Evolutionary conservation across 75 land plant species (phyloP).

Genomic region (Cunninghamia lanceolata): DNA sequence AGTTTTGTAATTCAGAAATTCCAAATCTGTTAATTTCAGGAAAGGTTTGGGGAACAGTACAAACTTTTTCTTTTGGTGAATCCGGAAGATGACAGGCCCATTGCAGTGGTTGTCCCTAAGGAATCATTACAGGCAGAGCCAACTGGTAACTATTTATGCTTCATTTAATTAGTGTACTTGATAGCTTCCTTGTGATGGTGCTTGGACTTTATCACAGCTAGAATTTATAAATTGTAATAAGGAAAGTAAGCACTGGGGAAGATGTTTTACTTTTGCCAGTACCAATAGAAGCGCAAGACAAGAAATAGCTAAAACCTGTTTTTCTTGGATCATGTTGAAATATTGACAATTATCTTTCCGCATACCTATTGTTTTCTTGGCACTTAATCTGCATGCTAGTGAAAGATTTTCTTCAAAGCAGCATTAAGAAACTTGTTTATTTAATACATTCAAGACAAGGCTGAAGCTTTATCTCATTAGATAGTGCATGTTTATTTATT

Average conservation of each 20-base stretch:
- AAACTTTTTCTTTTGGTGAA: slow-evolving; percentile 74
- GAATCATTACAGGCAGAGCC: slow-evolving; percentile 69
- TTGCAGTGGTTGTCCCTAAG: slow-evolving; percentile 79
- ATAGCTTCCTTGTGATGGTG: neutral
- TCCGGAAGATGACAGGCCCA: slow-evolving; percentile 89
- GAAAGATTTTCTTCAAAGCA: neutral
- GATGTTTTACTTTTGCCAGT: neutral
- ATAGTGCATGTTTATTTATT: neutral
- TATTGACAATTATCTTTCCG: neutral
- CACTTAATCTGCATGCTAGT: neutral
- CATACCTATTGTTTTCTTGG: neutral
- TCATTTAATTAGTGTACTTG: slow-evolving; percentile 3
- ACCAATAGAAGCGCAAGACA: neutral
- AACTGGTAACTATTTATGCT: slow-evolving; percentile 37
- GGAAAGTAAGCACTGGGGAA: neutral
- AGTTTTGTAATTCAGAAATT: neutral
- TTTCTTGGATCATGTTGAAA: neutral
- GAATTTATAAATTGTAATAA: slow-evolving; percentile 6
- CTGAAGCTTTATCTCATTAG: neutral
- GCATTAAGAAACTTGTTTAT: neutral
- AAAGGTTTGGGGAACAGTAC: slow-evolving; percentile 81
- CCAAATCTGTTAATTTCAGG: slow-evolving; percentile 39
- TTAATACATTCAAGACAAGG: neutral
- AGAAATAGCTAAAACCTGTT: neutral
- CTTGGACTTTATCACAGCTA: neutral